These are phyloP conservation scores for Suhomyces canberraensis DNA, from an alignment of 805 yeast genomes.

Conservation along the genomic window DNA sequence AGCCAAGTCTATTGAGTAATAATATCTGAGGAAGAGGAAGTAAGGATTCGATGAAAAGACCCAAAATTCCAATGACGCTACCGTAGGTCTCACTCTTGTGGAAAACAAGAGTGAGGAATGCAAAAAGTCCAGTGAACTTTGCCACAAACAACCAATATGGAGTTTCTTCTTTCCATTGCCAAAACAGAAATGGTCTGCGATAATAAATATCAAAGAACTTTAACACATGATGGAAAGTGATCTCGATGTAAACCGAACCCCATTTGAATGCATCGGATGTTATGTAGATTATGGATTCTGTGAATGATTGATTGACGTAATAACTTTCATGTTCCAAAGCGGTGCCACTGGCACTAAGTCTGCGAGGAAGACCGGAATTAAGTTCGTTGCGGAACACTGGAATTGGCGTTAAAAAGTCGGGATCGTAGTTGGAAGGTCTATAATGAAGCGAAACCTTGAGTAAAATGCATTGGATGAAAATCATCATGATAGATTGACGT, in stretches of 20 bases:
- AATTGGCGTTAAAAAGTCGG: slow-evolving; percentile 27
- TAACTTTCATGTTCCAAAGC: slow-evolving; percentile 16
- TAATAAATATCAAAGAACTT: slow-evolving; percentile 70
- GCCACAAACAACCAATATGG: slow-evolving; percentile 63
- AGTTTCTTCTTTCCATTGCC: slow-evolving; percentile 77
- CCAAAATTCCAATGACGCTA: slow-evolving; percentile 55
- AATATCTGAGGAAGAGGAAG: slow-evolving; percentile 77
- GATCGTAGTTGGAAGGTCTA: slow-evolving; percentile 41
- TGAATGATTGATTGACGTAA: slow-evolving; percentile 6
- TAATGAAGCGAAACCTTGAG: slow-evolving; percentile 60
- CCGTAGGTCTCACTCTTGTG: slow-evolving; percentile 37
- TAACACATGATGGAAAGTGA: slow-evolving; percentile 30
- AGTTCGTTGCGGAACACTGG: slow-evolving; percentile 30
- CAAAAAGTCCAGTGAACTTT: slow-evolving; percentile 41
- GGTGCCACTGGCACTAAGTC: slow-evolving; percentile 12
- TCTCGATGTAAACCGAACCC: slow-evolving; percentile 9
- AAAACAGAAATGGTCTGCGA: slow-evolving; percentile 61
- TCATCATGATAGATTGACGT: slow-evolving; percentile 80
- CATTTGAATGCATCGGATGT: slow-evolving; percentile 7
- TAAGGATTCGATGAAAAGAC: slow-evolving; percentile 68
- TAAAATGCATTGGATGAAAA: slow-evolving; percentile 68
- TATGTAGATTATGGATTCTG: slow-evolving; percentile 2
- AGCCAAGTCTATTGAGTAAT: slow-evolving; percentile 59
- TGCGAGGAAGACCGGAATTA: slow-evolving; percentile 18
- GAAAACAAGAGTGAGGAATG: slow-evolving; percentile 40